Percentiles rank a stretch among this genome's conserved stretches.
These are phyloP conservation scores for Linnemannia elongata DNA, from an alignment of 192 early-diverging fungal genomes.

Conservation along the genomic window DNA sequence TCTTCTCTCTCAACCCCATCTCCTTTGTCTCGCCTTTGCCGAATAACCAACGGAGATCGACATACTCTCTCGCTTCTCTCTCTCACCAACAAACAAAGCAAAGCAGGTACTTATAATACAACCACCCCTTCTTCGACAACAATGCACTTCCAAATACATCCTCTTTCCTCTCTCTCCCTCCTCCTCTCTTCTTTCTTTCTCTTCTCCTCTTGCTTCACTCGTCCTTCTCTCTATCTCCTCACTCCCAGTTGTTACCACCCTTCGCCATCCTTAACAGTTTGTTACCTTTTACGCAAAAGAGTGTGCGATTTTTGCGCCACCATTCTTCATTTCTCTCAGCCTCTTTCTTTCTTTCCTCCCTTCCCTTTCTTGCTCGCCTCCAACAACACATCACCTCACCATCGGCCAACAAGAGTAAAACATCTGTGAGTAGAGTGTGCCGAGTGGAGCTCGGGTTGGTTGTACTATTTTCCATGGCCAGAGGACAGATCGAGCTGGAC, in stretches of 20 bases:
- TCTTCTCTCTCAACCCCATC: too few relatives aligned
- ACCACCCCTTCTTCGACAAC: too few relatives aligned
- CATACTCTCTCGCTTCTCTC: too few relatives aligned
- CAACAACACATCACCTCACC: too few relatives aligned
- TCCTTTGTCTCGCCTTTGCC: too few relatives aligned
- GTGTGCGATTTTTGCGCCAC: not conserved
- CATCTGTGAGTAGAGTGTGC: not conserved
- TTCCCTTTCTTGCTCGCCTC: not conserved
- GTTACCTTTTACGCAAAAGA: not conserved
- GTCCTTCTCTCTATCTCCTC: not conserved
- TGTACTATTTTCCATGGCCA: not conserved
- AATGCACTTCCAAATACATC: not conserved
- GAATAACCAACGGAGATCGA: too few relatives aligned
- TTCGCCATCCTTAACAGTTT: not conserved
- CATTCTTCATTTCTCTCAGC: not conserved
- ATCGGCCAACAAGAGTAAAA: not conserved
- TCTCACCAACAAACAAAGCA: too few relatives aligned
- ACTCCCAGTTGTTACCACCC: not conserved
- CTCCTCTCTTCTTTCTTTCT: not conserved
- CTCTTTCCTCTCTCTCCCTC: too few relatives aligned
- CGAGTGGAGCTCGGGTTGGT: too few relatives aligned
- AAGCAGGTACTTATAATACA: too few relatives aligned
- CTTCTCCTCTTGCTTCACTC: not conserved
- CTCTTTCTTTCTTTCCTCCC: not conserved
- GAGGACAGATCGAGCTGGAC: not conserved